Evolutionary conservation across 1,284 basidiomycete genomes (phyloP).

Genomic region (Psilocybe mexicana): DNA sequence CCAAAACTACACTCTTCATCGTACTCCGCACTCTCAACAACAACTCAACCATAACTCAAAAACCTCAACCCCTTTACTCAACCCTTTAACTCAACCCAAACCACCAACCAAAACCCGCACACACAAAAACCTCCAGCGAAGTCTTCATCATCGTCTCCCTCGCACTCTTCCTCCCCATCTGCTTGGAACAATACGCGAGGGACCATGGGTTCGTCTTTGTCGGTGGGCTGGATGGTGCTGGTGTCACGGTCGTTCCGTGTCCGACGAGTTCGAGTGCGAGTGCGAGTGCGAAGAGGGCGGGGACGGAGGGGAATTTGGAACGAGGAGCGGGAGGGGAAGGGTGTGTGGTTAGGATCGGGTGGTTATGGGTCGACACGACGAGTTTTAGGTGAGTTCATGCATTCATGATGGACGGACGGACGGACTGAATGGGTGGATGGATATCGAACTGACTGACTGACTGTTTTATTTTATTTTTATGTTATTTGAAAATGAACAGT

Average conservation of each 20-base stretch:
- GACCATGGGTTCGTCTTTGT: slow-evolving; percentile 77
- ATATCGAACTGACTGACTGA: too few relatives aligned
- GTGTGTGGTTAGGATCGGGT: slow-evolving; percentile 75
- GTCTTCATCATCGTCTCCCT: background rate
- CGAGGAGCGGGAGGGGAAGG: slow-evolving; percentile 39
- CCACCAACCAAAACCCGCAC: too few relatives aligned
- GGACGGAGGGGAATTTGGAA: slow-evolving; percentile 27
- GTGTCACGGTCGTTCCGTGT: slow-evolving; percentile 63
- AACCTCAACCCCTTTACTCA: too few relatives aligned
- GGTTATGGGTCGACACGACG: slow-evolving; percentile 83
- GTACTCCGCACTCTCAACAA: too few relatives aligned
- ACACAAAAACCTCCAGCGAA: background rate
- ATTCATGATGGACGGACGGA: slow-evolving; percentile 19
- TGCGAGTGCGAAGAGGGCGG: background rate
- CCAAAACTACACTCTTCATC: too few relatives aligned
- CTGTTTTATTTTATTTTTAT: too few relatives aligned
- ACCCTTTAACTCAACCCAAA: too few relatives aligned
- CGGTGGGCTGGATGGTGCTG: slow-evolving; percentile 33
- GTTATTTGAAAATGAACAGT: slow-evolving; percentile 38
- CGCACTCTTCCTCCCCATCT: background rate
- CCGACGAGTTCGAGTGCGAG: slow-evolving; percentile 16
- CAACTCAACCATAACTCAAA: too few relatives aligned
- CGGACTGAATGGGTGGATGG: too few relatives aligned
- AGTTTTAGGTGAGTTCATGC: slow-evolving; percentile 69
- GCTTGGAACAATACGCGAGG: slow-evolving; percentile 71